Evolutionary conservation across 352 stramenopile species (phyloP).

Genomic region (Pythium utonaiense): DNA sequence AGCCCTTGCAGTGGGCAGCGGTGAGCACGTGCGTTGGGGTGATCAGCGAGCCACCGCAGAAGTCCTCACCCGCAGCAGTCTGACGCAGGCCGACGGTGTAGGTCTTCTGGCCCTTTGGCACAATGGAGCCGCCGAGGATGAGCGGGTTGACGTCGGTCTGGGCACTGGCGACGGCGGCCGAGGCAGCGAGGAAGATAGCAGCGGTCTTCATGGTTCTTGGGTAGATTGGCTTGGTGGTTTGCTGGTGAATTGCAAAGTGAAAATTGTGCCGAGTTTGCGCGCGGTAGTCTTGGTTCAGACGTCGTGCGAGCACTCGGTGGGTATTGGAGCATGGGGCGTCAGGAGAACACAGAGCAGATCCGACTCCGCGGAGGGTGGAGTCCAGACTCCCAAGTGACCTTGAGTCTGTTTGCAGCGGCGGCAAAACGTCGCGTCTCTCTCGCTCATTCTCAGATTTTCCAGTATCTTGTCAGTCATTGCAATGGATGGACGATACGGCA

Average conservation of each 20-base stretch:
- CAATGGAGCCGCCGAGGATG: conserved; percentile 45
- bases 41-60: conserved; percentile 47
- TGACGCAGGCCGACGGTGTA: conserved; percentile 27
- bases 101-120: conserved; percentile 34
- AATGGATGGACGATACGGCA: too few species aligned
- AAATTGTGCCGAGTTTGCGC: too few species aligned
- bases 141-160: conserved; percentile 24
- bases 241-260: conserved; percentile 15
- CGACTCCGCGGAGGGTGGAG: too few species aligned
- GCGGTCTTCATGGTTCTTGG: conserved; percentile 12
- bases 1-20: conserved; percentile 41
- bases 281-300: too few species aligned
- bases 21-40: conserved; percentile 37
- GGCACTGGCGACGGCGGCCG: background rate
- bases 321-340: too few species aligned
- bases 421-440: too few species aligned
- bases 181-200: background rate
- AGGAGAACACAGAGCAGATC: too few species aligned
- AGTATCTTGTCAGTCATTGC: too few species aligned
- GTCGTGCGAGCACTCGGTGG: too few species aligned
- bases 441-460: too few species aligned
- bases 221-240: conserved; percentile 6
- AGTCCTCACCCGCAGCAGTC: conserved; percentile 6
- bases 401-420: too few species aligned
- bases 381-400: too few species aligned